Conservation (phyloP, 1,139 yeast genomes). For the Hyphopichia buzzinii region DNA sequence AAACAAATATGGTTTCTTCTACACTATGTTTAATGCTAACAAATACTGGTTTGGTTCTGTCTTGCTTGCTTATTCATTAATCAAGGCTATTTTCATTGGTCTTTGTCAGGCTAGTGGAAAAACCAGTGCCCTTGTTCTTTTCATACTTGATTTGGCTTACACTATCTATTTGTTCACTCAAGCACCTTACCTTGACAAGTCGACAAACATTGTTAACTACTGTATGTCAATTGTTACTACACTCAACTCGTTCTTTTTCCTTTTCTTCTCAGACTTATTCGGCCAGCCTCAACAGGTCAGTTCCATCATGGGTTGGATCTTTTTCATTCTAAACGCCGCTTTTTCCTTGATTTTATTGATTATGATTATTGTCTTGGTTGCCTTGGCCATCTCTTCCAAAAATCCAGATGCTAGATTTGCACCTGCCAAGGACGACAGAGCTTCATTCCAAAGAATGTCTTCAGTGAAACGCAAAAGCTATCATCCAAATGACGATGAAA, state of each 20-base stretch:
- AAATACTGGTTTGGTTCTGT: conserved; percentile 76
- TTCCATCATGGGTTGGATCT: conserved; percentile 79
- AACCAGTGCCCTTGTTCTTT: conserved; percentile 63
- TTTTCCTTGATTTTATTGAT: conserved; percentile 64
- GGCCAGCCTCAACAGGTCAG: conserved; percentile 66
- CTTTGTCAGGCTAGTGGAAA: conserved; percentile 70
- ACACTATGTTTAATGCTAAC: conserved; percentile 76
- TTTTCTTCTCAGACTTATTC: conserved; percentile 71
- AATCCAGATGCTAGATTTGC: conserved; percentile 83
- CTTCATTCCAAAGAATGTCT: conserved; percentile 68
- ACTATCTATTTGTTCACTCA: conserved; percentile 54
- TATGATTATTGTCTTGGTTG: conserved; percentile 57
- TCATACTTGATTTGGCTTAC: conserved; percentile 63
- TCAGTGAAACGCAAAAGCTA: conserved; percentile 25
- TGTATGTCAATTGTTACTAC: conserved; percentile 63
- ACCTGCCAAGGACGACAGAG: conserved; percentile 81
- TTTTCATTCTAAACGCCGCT: conserved; percentile 75
- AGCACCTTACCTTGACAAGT: conserved; percentile 68
- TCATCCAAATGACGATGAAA: neutral
- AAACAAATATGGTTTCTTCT: conserved; percentile 72
- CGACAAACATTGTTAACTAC: conserved; percentile 67
- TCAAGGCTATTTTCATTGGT: conserved; percentile 64
- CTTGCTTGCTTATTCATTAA: conserved; percentile 49
- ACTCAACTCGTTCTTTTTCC: conserved; percentile 67
- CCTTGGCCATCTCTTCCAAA: conserved; percentile 58